A percentile compares a stretch with the other conserved stretches of the same genome.
phyloP scores from a whole-genome alignment of 106 monocot species.

The Dendrobium chrysotoxum region DNA sequence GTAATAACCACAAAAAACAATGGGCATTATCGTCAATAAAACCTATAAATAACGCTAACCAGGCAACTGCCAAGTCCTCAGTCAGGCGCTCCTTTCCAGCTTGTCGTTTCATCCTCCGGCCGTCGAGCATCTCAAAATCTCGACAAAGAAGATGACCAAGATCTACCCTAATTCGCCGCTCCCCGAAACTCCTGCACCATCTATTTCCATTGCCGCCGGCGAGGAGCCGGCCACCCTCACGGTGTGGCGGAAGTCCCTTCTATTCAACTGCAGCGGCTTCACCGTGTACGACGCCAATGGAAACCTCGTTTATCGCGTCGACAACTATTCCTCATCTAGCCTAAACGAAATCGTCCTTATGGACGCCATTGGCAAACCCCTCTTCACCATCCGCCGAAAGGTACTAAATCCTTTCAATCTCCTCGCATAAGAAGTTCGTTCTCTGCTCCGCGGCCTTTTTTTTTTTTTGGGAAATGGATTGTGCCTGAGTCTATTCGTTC shows the following conservation, averaged over 20 bases:
- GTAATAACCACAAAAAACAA: not conserved
- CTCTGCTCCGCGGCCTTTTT: not conserved
- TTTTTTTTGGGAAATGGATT: not conserved
- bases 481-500: not conserved
- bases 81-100: not conserved
- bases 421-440: not conserved
- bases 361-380: conserved; percentile 53
- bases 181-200: not conserved
- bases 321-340: conserved; percentile 32
- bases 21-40: not conserved
- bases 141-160: conserved; percentile 34
- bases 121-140: not conserved
- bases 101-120: not conserved
- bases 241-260: conserved; percentile 61
- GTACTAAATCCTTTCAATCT: conserved; percentile 4
- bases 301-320: conserved; percentile 46
- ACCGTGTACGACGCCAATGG: conserved; percentile 46
- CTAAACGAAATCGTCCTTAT: conserved; percentile 53
- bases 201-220: conserved; percentile 21
- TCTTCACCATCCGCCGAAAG: conserved; percentile 47
- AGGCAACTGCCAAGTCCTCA: not conserved
- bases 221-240: conserved; percentile 23
- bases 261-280: conserved; percentile 58
- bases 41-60: not conserved
- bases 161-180: conserved; percentile 37